Evolutionary conservation across 106 monocot species (phyloP).

Genomic region (Apostasia ramifera): DNA sequence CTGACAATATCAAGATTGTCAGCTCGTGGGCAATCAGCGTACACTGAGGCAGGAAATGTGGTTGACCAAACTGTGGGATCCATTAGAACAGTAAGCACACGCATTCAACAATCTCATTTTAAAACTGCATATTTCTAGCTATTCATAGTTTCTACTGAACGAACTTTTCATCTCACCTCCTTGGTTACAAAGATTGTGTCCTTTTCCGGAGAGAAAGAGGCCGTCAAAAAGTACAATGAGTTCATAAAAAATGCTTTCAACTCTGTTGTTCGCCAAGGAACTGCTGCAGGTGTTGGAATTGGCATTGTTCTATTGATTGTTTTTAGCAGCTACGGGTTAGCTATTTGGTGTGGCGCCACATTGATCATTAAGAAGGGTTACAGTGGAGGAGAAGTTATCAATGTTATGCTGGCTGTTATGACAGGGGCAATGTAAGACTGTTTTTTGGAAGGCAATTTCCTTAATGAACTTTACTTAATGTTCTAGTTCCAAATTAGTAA

Average conservation of each 20-base stretch:
- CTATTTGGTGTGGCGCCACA: slow-evolving; percentile 58
- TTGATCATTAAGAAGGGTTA: slow-evolving; percentile 59
- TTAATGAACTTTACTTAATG: neutral
- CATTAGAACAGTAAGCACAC: slow-evolving; percentile 65
- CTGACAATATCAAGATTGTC: slow-evolving; percentile 32
- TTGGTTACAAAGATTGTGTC: slow-evolving; percentile 33
- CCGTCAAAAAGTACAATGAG: slow-evolving; percentile 26
- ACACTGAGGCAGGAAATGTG: slow-evolving; percentile 50
- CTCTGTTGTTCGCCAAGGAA: slow-evolving; percentile 37
- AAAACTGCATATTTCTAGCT: neutral
- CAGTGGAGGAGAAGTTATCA: slow-evolving; percentile 57
- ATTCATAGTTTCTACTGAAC: neutral
- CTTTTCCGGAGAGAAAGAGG: slow-evolving; percentile 48
- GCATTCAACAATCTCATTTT: neutral
- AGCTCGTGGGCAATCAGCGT: slow-evolving; percentile 39
- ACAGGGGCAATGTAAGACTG: slow-evolving; percentile 44
- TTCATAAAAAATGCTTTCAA: slow-evolving; percentile 31
- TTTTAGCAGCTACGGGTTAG: slow-evolving; percentile 52
- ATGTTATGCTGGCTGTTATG: slow-evolving; percentile 53
- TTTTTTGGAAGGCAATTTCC: neutral
- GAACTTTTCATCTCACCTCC: neutral
- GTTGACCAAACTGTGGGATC: slow-evolving; percentile 75
- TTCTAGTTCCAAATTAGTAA: neutral
- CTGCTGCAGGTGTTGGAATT: slow-evolving; percentile 32
- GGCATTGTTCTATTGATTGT: slow-evolving; percentile 32